A percentile compares a stretch with the other conserved stretches of the same genome.
Evolutionary conservation across 2,329 filamentous ascomycete genomes (phyloP).

Genomic region (Nemania sp.): DNA sequence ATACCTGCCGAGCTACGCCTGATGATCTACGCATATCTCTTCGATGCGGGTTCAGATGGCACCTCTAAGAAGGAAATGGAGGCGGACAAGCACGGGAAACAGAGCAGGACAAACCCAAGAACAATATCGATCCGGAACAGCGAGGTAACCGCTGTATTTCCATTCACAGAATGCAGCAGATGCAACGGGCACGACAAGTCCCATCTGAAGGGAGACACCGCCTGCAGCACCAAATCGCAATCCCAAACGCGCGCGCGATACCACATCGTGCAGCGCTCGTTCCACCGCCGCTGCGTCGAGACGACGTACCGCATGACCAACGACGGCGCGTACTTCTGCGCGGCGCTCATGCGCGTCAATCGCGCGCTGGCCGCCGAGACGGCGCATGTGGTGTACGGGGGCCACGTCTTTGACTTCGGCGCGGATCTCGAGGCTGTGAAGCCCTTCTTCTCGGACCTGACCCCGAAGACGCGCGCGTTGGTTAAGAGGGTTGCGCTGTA

Average conservation of each 20-base stretch:
- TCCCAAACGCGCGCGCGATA: conserved; percentile 53
- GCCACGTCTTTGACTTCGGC: conserved; percentile 70
- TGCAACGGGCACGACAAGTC: background rate
- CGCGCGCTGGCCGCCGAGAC: conserved; percentile 66
- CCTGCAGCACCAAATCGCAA: background rate
- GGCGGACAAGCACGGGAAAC: background rate
- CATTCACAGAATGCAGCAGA: conserved; percentile 4
- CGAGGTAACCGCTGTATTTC: conserved; percentile 43
- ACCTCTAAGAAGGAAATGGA: conserved; percentile 46
- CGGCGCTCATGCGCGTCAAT: conserved; percentile 60
- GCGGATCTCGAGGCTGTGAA: conserved; percentile 69
- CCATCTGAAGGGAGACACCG: background rate
- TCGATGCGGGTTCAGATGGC: conserved; percentile 46
- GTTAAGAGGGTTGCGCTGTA: conserved; percentile 65
- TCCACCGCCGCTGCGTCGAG: conserved; percentile 57
- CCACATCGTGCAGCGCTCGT: conserved; percentile 55
- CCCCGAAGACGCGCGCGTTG: conserved; percentile 59
- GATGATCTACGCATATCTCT: conserved; percentile 59
- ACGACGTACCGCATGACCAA: conserved; percentile 66
- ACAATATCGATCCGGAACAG: conserved; percentile 57
- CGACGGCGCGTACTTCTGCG: conserved; percentile 55
- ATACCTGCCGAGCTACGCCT: conserved; percentile 58
- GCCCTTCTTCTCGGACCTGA: conserved; percentile 70
- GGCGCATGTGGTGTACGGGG: conserved; percentile 66
- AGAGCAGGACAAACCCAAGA: conserved; percentile 21